A percentile compares a stretch with the other conserved stretches of the same genome.
phyloP scores from a whole-genome alignment of 257 asterid genomes.

The Ilex asprella region DNA sequence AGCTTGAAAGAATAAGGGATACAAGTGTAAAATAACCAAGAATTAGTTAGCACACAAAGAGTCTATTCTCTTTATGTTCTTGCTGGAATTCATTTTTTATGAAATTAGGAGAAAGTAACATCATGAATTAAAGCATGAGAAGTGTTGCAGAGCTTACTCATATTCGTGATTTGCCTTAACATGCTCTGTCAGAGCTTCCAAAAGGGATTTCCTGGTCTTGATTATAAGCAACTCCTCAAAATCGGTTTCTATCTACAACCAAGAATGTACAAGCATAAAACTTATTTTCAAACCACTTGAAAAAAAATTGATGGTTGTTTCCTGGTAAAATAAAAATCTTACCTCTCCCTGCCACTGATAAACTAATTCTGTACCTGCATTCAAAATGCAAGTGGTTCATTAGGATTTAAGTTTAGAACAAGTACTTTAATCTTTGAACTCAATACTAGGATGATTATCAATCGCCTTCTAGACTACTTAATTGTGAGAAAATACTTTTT shows the following conservation, averaged over 20 bases:
- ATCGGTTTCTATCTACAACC: conserved; percentile 70
- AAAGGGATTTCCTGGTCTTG: conserved; percentile 88
- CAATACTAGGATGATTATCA: too few species aligned
- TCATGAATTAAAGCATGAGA: too few species aligned
- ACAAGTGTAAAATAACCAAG: too few species aligned
- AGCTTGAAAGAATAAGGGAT: too few species aligned
- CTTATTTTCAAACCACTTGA: neutral
- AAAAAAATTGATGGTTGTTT: neutral
- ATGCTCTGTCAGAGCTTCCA: conserved; percentile 75
- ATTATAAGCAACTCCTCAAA: conserved; percentile 89
- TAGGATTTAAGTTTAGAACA: conserved; percentile 3
- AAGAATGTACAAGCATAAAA: conserved; percentile 1
- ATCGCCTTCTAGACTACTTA: too few species aligned
- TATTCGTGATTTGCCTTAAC: conserved; percentile 90
- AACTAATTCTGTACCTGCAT: conserved; percentile 77
- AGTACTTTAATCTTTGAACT: too few species aligned
- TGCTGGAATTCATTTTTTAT: too few species aligned
- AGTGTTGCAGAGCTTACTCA: conserved; percentile 42
- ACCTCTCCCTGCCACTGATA: conserved; percentile 98
- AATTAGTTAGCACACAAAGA: too few species aligned
- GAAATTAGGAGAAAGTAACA: too few species aligned
- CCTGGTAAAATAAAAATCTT: conserved; percentile 3
- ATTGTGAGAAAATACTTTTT: too few species aligned
- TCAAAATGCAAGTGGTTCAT: conserved; percentile 1
- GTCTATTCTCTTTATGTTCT: too few species aligned